Evolutionary conservation across 1,139 yeast species (phyloP), one percentile per base, ranked within the genome.

Genomic region (Pichia norvegensis): DNA sequence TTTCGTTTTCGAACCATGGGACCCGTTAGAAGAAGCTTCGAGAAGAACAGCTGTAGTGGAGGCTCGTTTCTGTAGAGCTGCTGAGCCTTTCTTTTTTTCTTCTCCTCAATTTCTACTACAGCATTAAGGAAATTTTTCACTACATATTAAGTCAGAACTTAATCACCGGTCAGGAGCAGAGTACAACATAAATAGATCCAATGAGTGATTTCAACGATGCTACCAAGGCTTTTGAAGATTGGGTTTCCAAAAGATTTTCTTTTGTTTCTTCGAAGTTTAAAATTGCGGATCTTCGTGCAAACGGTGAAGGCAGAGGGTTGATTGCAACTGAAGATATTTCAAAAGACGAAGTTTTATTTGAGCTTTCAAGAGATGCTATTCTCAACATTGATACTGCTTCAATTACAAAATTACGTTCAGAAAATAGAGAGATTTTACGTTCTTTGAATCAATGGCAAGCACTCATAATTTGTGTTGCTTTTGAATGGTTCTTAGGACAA

Each of bases 301-400:
- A 60, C 13, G 67, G 73, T 41, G 88, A 85, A 62, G 97, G 97
- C 16, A 72, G 97, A 36, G 95, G 94, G 8, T 63, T 92, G 13
- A 62, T 81, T 10, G 95, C 97, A 0, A 50, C 57, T 1, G 75
- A 74, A 31, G 80, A 79, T 53, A 83, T 90, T 25, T 55, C 57
- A 4, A 61, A 67, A 31, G 82, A 72, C 48, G 95, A 85, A 51
- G 67, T 68, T 1, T 64, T 92, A 17, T 86, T 88, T 61, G 71
- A 74, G 35, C 72, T 92, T 21, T 95, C 97, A 0, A 67, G 87
- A 47, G 58, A 63, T 1, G 63, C 73, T 0, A 65, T 84, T 9
- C 55, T 92, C 40, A 78, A 83, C 55, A 70, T 79, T 13, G 75
- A 73, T 14, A 82, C 81, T 17, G 74, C 84, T 35, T 59, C 73